phyloP scores from a whole-genome alignment of 2,329 filamentous ascomycete species.

The Aspergillus hortae region DNA sequence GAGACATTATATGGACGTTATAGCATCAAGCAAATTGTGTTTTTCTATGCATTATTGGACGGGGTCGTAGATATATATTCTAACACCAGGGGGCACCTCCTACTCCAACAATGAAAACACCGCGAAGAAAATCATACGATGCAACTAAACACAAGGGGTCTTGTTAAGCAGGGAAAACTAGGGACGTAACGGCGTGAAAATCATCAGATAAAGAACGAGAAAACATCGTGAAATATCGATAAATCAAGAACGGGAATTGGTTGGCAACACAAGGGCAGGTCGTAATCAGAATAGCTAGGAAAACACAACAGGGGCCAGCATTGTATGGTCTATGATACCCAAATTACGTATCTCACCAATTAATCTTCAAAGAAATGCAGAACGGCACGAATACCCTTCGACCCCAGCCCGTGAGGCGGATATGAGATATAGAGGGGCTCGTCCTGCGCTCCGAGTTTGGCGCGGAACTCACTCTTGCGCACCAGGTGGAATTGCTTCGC shows the following conservation, averaged over 20 bases:
- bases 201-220: too few species aligned
- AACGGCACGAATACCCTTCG: constrained; percentile 78
- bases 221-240: too few species aligned
- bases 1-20: too few species aligned
- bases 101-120: too few species aligned
- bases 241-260: constrained; percentile 6
- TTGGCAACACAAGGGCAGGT: background rate
- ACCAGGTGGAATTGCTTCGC: constrained; percentile 78
- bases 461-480: constrained; percentile 82
- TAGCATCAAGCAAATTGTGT: too few species aligned
- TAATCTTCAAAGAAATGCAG: constrained; percentile 80
- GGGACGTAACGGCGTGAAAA: background rate
- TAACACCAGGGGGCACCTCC: background rate
- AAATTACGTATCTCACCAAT: background rate
- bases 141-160: too few species aligned
- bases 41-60: too few species aligned
- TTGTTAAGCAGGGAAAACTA: background rate
- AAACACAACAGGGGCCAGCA: background rate
- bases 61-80: too few species aligned
- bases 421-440: constrained; percentile 89
- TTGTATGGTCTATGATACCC: too few species aligned
- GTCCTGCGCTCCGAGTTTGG: constrained; percentile 81
- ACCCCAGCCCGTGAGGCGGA: constrained; percentile 77
- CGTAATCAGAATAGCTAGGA: background rate
- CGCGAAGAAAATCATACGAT: background rate